Percentiles rank a stretch among this genome's conserved stretches.
These are phyloP conservation scores for Fennellomyces sp. DNA, from an alignment of 371 early-diverging fungal species.

Conservation along the genomic window DNA sequence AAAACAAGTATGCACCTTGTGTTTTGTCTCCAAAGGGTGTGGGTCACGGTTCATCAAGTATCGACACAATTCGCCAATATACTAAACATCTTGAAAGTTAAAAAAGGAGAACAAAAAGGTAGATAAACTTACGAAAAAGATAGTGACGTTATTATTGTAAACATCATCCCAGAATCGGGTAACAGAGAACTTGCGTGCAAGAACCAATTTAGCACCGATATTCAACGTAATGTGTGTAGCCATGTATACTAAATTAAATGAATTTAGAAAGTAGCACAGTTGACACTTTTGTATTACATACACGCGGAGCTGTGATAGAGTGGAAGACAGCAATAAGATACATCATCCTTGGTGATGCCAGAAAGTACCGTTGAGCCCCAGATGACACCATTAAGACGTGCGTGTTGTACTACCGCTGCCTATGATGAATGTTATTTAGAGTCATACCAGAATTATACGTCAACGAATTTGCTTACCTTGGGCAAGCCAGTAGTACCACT, in stretches of 20 bases:
- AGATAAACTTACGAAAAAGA: constrained; percentile 29
- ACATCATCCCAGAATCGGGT: constrained; percentile 55
- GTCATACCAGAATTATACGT: neutral
- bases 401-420: constrained; percentile 18
- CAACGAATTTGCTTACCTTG: constrained; percentile 1
- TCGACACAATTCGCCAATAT: constrained; percentile 74
- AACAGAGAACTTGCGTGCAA: constrained; percentile 52
- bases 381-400: constrained; percentile 15
- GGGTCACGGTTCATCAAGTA: constrained; percentile 58
- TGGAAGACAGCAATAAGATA: constrained; percentile 27
- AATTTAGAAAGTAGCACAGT: neutral
- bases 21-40: constrained; percentile 48
- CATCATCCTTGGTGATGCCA: constrained; percentile 9
- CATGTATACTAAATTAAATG: constrained; percentile 29
- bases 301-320: constrained; percentile 53
- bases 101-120: no score
- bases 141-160: constrained; percentile 35
- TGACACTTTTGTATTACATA: constrained; percentile 14
- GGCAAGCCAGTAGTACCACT: constrained; percentile 23
- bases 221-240: constrained; percentile 21
- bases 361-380: neutral
- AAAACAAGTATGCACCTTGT: constrained; percentile 52
- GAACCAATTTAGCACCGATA: constrained; percentile 40
- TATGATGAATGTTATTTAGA: neutral
- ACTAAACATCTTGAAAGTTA: constrained; percentile 22